Conservation (phyloP, 805 yeast genomes). For the Diddensiella santjacobensis region DNA sequence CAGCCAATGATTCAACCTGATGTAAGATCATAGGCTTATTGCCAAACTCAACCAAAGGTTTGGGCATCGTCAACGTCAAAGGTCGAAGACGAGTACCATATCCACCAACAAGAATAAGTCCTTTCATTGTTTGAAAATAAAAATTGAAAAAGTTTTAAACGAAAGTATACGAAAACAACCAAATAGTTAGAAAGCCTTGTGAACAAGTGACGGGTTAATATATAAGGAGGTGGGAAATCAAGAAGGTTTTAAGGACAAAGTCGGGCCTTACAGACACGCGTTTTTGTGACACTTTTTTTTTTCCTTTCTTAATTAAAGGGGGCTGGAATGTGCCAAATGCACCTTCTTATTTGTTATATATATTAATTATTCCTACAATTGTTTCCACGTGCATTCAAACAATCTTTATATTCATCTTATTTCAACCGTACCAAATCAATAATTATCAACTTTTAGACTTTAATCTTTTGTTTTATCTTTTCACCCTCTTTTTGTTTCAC, state of each 20-base stretch:
- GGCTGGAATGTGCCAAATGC: constrained; percentile 1
- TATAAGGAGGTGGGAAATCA: not conserved
- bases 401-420: too few relatives aligned
- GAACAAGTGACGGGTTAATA: not conserved
- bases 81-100: constrained; percentile 99
- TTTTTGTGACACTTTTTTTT: not conserved
- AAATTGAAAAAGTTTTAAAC: not conserved
- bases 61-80: constrained; percentile 88
- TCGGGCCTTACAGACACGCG: not conserved
- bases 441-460: too few relatives aligned
- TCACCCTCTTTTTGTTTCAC: too few relatives aligned
- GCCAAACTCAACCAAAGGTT: constrained; percentile 96
- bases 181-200: not conserved
- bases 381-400: too few relatives aligned
- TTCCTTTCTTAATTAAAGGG: not conserved
- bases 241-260: not conserved
- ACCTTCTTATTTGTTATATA: too few relatives aligned
- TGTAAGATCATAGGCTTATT: constrained; percentile 99
- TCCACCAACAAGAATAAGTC: constrained; percentile 97
- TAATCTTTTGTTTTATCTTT: too few relatives aligned
- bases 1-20: constrained; percentile 96
- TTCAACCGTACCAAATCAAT: too few relatives aligned
- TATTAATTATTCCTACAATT: too few relatives aligned
- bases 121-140: constrained; percentile 60
- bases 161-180: not conserved